Base-by-base conservation (phyloP, 495 filamentous ascomycete species). In the Podospora tetraspora region DNA sequence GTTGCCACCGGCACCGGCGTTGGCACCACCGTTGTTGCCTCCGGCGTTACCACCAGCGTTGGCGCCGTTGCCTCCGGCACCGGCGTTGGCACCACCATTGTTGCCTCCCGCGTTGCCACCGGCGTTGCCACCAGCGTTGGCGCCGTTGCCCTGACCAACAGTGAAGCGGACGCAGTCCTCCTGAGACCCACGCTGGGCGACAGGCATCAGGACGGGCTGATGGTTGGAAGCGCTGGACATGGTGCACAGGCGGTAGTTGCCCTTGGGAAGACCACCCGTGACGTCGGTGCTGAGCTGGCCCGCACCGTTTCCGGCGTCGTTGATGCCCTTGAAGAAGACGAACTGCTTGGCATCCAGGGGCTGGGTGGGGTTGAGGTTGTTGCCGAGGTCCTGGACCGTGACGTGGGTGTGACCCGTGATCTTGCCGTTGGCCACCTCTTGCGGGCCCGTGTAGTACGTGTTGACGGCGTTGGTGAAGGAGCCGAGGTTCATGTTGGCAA, bases 291-390 rank as follows among this genome's bases (percentile, higher is more conserved):
- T 68, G 23, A 92, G 79, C 3, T 80, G 74, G 32, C 89, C 90
- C 1, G 88, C 71, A 37, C 89, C 89, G 72, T 92, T 82, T 60
- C 89, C 90, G 63, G 76, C 82, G 72, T 91, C 89, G 74, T 92
- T 91, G 80, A 92, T 87, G 70, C 90, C 90, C 80, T 91, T 90
- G 84, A 92, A 92, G 80, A 91, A 90, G 65, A 79, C 86, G 68
- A 92, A 91, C 62, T 76, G 78, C n/a, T 72, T 79, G 56, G 88
- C 76, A 63, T 88, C 83, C 0, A 87, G 83, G 57, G 88, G 85
- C 22, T 74, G 71, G 13, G 74, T 80, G 27, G 82, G 86, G 75
- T 79, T 85, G 67, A 84, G 71, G 61, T 72, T 77, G 74, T 79
- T 77, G 57, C 85, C 85, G 32, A 89, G 69, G 66, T 86, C 80